Evolutionary conservation across 2,329 filamentous ascomycete genomes (phyloP).

Genomic region (Diaporthe sp.): DNA sequence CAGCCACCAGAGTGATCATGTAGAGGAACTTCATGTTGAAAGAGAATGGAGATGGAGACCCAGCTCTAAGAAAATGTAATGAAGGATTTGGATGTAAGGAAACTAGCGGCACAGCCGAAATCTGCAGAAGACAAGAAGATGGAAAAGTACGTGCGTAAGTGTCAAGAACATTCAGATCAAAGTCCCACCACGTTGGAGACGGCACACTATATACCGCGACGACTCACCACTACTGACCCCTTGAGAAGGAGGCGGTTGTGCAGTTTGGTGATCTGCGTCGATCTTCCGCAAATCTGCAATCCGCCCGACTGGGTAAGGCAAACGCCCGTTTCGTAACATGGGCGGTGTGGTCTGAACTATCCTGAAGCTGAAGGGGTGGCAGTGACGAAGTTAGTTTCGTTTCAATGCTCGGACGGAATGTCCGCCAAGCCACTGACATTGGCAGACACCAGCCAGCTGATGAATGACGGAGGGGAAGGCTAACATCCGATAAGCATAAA

Average conservation of each 20-base stretch:
- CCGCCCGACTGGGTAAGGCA: slow-evolving; percentile 19
- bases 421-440: slow-evolving; percentile 33
- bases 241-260: background rate
- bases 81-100: slow-evolving; percentile 6
- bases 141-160: background rate
- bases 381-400: slow-evolving; percentile 32
- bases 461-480: slow-evolving; percentile 24
- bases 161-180: background rate
- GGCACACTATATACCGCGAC: background rate
- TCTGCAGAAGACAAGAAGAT: slow-evolving; percentile 3
- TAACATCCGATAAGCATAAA: slow-evolving; percentile 25
- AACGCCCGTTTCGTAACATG: slow-evolving; percentile 26
- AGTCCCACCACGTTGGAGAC: background rate
- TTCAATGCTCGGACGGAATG: slow-evolving; percentile 34
- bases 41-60: slow-evolving; percentile 25
- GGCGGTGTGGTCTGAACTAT: slow-evolving; percentile 31
- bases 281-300: slow-evolving; percentile 14
- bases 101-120: slow-evolving; percentile 19
- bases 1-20: slow-evolving; percentile 19
- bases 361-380: slow-evolving; percentile 32
- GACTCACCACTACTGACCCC: background rate
- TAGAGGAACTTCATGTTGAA: slow-evolving; percentile 31
- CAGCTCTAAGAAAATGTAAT: background rate
- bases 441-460: slow-evolving; percentile 32
- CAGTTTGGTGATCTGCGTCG: slow-evolving; percentile 5